Percentiles rank a stretch among this genome's conserved stretches.
Evolutionary conservation across 352 stramenopile genomes (phyloP).

Genomic region (Plasmopara muralis): DNA sequence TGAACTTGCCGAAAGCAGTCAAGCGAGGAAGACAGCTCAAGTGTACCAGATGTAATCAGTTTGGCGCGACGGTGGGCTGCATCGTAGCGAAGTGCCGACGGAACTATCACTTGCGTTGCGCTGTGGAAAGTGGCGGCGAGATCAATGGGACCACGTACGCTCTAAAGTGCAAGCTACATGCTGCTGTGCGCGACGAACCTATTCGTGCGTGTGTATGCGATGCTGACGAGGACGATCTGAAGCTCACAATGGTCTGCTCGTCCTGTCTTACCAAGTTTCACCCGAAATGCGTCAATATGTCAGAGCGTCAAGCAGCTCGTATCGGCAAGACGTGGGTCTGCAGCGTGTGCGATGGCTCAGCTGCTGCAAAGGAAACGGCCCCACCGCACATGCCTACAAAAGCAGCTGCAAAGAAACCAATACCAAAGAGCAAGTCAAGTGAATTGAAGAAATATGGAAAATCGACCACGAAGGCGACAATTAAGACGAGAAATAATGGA

Average conservation of each 20-base stretch:
- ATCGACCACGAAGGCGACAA: conserved; percentile 4
- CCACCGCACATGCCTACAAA: conserved; percentile 13
- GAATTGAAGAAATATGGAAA: conserved; percentile 13
- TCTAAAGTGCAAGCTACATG: conserved; percentile 67
- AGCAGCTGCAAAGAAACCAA: conserved; percentile 9
- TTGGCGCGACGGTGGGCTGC: conserved; percentile 70
- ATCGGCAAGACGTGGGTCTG: conserved; percentile 46
- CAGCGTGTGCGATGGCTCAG: conserved; percentile 23
- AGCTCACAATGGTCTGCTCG: conserved; percentile 50
- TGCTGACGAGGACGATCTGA: conserved; percentile 32
- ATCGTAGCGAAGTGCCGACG: conserved; percentile 67
- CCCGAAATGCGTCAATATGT: conserved; percentile 77
- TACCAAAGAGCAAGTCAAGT: conserved; percentile 8
- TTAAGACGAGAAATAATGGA: conserved; percentile 13
- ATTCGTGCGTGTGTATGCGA: conserved; percentile 40
- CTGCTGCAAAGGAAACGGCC: conserved; percentile 12
- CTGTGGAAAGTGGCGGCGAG: conserved; percentile 58
- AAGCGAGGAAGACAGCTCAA: conserved; percentile 74
- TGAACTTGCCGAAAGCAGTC: conserved; percentile 66
- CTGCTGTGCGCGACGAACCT: conserved; percentile 30
- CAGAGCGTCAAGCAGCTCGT: conserved; percentile 47
- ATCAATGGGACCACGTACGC: conserved; percentile 71
- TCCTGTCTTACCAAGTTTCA: conserved; percentile 69
- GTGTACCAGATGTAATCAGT: conserved; percentile 58
- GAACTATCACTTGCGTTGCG: conserved; percentile 78